phyloP scores from a whole-genome alignment of 108 stramenopile genomes.

The Skeletonema potamos region DNA sequence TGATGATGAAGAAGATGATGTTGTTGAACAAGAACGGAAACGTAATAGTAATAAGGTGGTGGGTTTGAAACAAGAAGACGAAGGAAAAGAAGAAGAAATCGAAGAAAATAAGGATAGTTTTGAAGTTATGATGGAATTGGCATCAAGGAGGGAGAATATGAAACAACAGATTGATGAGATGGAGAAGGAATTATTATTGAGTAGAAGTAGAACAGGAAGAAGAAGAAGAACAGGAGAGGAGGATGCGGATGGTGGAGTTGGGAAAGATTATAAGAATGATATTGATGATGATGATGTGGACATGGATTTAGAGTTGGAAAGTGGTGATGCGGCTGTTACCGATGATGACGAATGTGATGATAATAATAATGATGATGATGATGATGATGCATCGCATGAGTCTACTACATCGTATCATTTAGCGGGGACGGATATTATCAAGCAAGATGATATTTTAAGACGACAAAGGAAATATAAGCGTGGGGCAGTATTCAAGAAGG shows the following conservation, averaged over 20 bases:
- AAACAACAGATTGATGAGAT: conserved; percentile 23
- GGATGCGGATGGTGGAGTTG: conserved; percentile 39
- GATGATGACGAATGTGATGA: conserved; percentile 11
- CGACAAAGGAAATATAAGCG: conserved; percentile 42
- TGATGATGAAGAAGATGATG: conserved; percentile 57
- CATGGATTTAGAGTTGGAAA: conserved; percentile 8
- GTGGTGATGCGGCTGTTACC: background rate
- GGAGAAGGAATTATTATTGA: conserved; percentile 27
- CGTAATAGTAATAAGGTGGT: too few species aligned
- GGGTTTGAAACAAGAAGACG: background rate
- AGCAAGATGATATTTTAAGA: conserved; percentile 35
- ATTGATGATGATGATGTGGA: conserved; percentile 17
- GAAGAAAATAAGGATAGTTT: background rate
- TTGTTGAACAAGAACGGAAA: too few species aligned
- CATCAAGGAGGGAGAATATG: conserved; percentile 17
- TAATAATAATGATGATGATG: conserved; percentile 29
- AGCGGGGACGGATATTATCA: conserved; percentile 12
- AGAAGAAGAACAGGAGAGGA: background rate
- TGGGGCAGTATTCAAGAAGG: conserved; percentile 11
- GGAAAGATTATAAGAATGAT: conserved; percentile 49
- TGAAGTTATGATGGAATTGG: conserved; percentile 18
- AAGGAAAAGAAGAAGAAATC: background rate
- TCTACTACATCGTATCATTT: conserved; percentile 45
- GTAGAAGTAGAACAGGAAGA: background rate
- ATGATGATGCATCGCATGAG: conserved; percentile 9